Evolutionary conservation across 805 yeast genomes (phyloP).

Genomic region (Saccharomyces mikatae): DNA sequence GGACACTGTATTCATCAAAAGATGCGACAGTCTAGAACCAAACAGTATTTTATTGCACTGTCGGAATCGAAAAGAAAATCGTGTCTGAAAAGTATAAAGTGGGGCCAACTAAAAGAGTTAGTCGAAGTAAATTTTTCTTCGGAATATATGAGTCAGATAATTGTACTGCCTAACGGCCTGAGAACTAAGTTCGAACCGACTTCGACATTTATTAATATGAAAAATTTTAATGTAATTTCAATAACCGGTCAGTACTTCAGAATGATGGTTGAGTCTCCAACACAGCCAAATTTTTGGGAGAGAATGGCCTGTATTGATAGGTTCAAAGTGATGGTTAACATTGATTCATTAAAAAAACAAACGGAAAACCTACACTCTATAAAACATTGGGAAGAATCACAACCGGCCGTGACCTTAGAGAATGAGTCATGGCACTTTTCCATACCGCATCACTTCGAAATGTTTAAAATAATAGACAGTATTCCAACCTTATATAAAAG

Average conservation of each 20-base stretch:
- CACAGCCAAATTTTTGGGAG: conserved; percentile 40
- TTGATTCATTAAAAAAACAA: conserved; percentile 28
- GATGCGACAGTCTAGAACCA: conserved; percentile 23
- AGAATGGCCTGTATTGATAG: conserved; percentile 38
- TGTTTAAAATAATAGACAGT: conserved; percentile 75
- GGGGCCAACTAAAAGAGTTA: conserved; percentile 16
- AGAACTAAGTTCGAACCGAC: conserved; percentile 41
- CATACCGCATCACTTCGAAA: conserved; percentile 67
- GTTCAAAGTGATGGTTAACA: conserved; percentile 20
- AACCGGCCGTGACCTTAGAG: conserved; percentile 35
- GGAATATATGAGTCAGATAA: conserved; percentile 19
- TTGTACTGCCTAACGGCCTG: conserved; percentile 42
- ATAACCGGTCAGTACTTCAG: conserved; percentile 33
- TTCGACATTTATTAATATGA: conserved; percentile 17
- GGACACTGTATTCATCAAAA: conserved; percentile 24
- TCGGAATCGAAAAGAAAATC: conserved; percentile 13
- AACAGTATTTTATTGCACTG: conserved; percentile 18
- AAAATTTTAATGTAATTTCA: conserved; percentile 15
- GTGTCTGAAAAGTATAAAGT: conserved; percentile 9
- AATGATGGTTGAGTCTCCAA: conserved; percentile 47
- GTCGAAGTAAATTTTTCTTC: conserved; percentile 18
- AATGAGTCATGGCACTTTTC: conserved; percentile 41
- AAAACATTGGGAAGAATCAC: conserved; percentile 8
- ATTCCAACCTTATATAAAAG: conserved; percentile 61
- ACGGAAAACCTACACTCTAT: conserved; percentile 4